A percentile compares a stretch with the other conserved stretches of the same genome.
These are phyloP conservation scores for Calycina herbarum DNA, from an alignment of 2,329 filamentous ascomycete species.

Conservation along the genomic window DNA sequence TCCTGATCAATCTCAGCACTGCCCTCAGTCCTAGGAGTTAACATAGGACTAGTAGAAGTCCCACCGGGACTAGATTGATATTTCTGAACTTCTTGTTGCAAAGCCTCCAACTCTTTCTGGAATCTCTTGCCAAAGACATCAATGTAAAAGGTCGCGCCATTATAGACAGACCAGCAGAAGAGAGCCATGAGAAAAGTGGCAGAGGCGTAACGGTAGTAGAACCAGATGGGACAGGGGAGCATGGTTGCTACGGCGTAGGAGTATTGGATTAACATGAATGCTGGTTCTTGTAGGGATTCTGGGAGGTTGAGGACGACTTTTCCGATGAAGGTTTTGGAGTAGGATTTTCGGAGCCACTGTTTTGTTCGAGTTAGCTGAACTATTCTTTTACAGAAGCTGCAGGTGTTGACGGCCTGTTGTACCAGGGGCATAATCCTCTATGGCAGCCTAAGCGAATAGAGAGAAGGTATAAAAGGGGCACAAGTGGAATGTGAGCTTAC, in stretches of 20 bases:
- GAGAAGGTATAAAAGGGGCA: not conserved
- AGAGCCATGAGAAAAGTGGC: slow-evolving; percentile 73
- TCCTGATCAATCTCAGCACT: slow-evolving; percentile 20
- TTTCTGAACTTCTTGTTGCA: slow-evolving; percentile 85
- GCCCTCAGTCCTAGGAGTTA: slow-evolving; percentile 40
- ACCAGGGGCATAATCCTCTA: no score
- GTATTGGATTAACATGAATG: slow-evolving; percentile 98
- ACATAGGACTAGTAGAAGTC: slow-evolving; percentile 40
- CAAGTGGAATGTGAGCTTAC: not conserved
- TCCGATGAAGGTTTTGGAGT: slow-evolving; percentile 86
- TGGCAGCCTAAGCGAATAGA: no score
- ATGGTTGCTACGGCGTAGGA: slow-evolving; percentile 87
- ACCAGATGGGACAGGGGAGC: slow-evolving; percentile 93
- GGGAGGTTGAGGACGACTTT: slow-evolving; percentile 80
- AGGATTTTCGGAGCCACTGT: slow-evolving; percentile 83
- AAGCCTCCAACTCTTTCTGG: slow-evolving; percentile 89
- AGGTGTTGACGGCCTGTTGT: no score
- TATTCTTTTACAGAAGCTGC: not conserved
- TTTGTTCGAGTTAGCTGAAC: not conserved
- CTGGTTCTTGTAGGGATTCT: slow-evolving; percentile 72
- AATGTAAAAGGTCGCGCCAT: slow-evolving; percentile 96
- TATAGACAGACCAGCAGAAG: slow-evolving; percentile 96
- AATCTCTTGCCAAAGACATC: slow-evolving; percentile 96
- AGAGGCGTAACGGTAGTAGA: slow-evolving; percentile 81
- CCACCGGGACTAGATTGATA: slow-evolving; percentile 70